Base-by-base conservation (phyloP, 1,284 basidiomycete species). In the Cryptococcus sp. region DNA sequence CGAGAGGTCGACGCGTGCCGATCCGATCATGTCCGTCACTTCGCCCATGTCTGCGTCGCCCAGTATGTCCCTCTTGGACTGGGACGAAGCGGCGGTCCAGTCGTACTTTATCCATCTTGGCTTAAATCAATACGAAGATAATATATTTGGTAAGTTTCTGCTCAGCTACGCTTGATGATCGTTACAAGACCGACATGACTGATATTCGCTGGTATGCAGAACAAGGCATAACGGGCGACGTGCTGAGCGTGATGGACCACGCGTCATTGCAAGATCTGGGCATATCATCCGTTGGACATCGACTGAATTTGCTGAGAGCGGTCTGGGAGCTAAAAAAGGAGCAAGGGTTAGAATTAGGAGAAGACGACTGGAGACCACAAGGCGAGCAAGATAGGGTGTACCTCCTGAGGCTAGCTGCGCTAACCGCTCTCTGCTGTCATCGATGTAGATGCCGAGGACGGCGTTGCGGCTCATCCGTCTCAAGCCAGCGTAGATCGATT, bases 151-250 rank as follows among this genome's bases (percentile, higher is more conserved):
- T 81, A 49, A 50, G 80, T 64, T 83, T 85, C 51, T 19, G 22
- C 22, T n/a, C 22, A 25, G 23, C 30, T 48, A 20, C 22, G 15
- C 38, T 22, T 15, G 15, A 15, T 25, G 45, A 47, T 27, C 19
- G 45, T 27, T 13, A 47, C 45, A 20, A 6, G 11, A 7, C 20
- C 3, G 22, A 27, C n/a, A 20, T 23, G 45, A 43, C 16, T 41
- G 19, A 45, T n/a, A 3, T 27, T 8, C 16, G 35, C 8, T 40
- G 35, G 11, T 22, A n/a, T 47, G 11, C 73, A 94, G 93, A 93
- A 75, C 90, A 97, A 77, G 88, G 86, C 63, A 90, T 97, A 66
- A 88, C 88, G 6, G 93, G 93, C 55, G 91, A 95, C 65, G 86
- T 92, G 2, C 83, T 97, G 17, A 86, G 88, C 61, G 82, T 89